Percentiles rank a stretch among this genome's conserved stretches.
Conservation (phyloP, 441 rosid species). For the Raphanus hybrid region DNA sequence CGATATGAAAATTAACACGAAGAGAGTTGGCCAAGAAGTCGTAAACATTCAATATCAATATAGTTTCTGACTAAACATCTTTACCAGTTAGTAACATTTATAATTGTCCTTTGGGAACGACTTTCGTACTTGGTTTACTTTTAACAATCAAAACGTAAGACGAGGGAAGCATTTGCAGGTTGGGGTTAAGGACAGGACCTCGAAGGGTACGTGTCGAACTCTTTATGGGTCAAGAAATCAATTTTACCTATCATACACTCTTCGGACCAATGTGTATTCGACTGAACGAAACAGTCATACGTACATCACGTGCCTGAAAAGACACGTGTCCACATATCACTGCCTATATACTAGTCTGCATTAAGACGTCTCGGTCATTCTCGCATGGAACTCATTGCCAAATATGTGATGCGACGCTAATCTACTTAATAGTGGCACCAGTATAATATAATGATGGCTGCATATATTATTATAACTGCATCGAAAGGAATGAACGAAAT, state of each 20-base stretch:
- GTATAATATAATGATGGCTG: neutral
- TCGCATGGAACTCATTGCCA: neutral
- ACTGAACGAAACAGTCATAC: constrained; percentile 17
- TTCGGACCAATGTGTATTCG: constrained; percentile 25
- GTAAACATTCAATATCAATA: constrained; percentile 7
- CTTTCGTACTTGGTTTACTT: constrained; percentile 11
- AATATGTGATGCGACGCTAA: neutral
- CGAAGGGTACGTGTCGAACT: constrained; percentile 25
- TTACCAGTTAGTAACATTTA: constrained; percentile 1
- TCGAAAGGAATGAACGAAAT: neutral
- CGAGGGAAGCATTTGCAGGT: constrained; percentile 37
- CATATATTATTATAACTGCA: neutral
- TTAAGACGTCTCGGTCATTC: neutral
- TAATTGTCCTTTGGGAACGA: neutral
- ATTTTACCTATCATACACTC: neutral
- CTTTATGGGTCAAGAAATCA: neutral
- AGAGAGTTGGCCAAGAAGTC: too few species aligned
- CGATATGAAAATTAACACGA: too few species aligned
- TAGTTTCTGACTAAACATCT: neutral
- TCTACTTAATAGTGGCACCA: neutral
- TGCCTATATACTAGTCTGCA: neutral
- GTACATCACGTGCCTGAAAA: constrained; percentile 20
- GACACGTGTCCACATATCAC: constrained; percentile 24
- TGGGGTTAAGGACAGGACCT: constrained; percentile 18
- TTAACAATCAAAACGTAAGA: constrained; percentile 30